Base-by-base conservation (phyloP, 2,329 filamentous ascomycete species). In the Pseudogymnoascus sp. region DNA sequence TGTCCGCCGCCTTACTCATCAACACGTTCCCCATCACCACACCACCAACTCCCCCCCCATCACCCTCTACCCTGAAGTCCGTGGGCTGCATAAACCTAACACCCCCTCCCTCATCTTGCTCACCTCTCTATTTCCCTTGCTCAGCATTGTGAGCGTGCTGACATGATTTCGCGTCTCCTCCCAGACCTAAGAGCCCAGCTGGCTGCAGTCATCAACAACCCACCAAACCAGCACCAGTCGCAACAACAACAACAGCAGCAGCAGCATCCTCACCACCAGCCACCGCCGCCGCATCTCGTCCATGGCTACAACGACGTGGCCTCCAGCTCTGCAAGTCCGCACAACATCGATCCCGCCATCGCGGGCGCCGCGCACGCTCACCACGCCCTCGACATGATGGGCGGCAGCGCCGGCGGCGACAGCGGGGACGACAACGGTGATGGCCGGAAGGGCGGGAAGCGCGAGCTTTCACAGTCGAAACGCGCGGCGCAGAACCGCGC, bases 401-500 rank as follows among this genome's bases (percentile, higher is more conserved):
- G 68, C 54, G 54, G 54, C 54, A 70, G 69, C 54, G 70, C 66
- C 37, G 72, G 71, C 42, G 69, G 68, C 45, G 71, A 71, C 64
- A 71, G 68, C 59, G 72, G 73, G 60, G 71, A 73, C 40, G 68
- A 65, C 40, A 45, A 70, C 63, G 68, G 67, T 12, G 73, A 89
- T 67, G 84, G 86, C 67, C 83, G 87, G 61, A 93, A 95, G 77
- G 87, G 87, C 11, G 80, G 80, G 63, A 96, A 96, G 77, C 85
- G 95, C 62, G 93, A 97, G 77, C 79, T 99, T 66, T 97, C 93
- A 26, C 95, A 93, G 51, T 96, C 92, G 39, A 99, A 97, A 79
- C 89, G 95, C 69, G 95, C 95, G 29, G 95, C 95, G 8, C 95
- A 99, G 75, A 99, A 99, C 73, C 83, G 95, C 74, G 95, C 93